Base-by-base conservation (phyloP, 192 early-diverging fungal species). In the Coemansia sp. region DNA sequence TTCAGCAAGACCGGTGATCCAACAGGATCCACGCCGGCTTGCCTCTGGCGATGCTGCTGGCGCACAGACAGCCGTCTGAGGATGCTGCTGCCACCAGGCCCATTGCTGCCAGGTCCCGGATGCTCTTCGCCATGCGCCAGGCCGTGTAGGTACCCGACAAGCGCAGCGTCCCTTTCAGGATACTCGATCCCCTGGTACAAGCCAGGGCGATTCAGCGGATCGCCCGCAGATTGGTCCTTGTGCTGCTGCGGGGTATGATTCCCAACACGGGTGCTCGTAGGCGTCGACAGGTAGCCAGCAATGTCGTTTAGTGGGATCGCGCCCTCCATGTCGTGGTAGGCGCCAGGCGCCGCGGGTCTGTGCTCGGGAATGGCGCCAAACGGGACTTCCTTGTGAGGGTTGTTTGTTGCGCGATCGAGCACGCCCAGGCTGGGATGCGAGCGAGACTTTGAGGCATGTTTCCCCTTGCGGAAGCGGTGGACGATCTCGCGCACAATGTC, bases 401-500 rank as follows among this genome's bases (percentile, higher is more conserved):
- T 56, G 25, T 42, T 22, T 20, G 49, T 38, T 4, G 60, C 67
- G 10, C 26, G 14, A 11, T 51, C 39, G 12, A 51, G 39, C 20
- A 41, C 28, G 29, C 50, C 50, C 14, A 40, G 14, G 38, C 38
- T 31, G 13, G 38, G 39, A 20, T 51, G 29, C 20, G 38, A 11
- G 19, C 42, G 35, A n/a, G n/a, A n/a, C n/a, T n/a, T n/a, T n/a
- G n/a, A n/a, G n/a, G n/a, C n/a, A 14, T 28, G 19, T 32, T 44
- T 47, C 41, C 32, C 20, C 20, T 44, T 44, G 48, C 61, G 61
- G 61, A 72, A 72, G 2, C 39, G 46, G 26, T 70, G 60, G 17
- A 82, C 71, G 47, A 83, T 76, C 72, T 93, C 92, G 34, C 88
- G 89, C 38, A 96, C 79, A 29, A 96, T 80, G 21, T 92, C 84